Conservation (phyloP, 192 early-diverging fungal species). For the Backusella australiensis region DNA sequence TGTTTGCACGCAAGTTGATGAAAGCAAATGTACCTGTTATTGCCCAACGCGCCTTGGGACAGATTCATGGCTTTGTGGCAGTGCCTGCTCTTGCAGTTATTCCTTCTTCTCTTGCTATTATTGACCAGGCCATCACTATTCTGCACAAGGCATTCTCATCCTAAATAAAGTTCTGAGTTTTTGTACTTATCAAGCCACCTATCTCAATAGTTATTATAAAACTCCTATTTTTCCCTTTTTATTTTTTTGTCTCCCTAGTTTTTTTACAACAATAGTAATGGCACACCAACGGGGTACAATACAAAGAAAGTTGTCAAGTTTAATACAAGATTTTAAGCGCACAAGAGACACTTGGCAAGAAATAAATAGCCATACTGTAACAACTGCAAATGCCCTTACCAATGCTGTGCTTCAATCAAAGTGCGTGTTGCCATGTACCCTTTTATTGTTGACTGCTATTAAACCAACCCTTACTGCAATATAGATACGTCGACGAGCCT, state of each 20-base stretch:
- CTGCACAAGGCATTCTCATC: background rate
- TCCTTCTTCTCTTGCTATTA: background rate
- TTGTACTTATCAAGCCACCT: background rate
- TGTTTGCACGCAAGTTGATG: slow-evolving; percentile 11
- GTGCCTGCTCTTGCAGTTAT: background rate
- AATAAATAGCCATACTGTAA: slow-evolving; percentile 26
- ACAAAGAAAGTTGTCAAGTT: slow-evolving; percentile 26
- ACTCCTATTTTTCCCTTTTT: background rate
- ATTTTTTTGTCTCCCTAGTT: background rate
- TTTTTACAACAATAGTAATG: background rate
- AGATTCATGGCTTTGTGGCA: slow-evolving; percentile 15
- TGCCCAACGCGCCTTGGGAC: slow-evolving; percentile 25
- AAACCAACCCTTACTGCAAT: background rate
- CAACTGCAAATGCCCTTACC: slow-evolving; percentile 20
- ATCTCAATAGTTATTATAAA: background rate
- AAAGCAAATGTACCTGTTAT: slow-evolving; percentile 16
- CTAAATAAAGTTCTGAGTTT: background rate
- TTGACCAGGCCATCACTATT: background rate
- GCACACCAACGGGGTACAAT: slow-evolving; percentile 19
- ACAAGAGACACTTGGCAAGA: slow-evolving; percentile 30
- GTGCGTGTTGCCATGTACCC: slow-evolving; percentile 12
- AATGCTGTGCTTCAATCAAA: slow-evolving; percentile 30
- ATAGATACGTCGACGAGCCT: slow-evolving; percentile 29
- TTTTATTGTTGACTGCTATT: background rate
- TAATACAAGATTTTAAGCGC: slow-evolving; percentile 29